Base-by-base conservation (phyloP, 1,284 basidiomycete genomes). In the Pyrrhoderma noxium region DNA sequence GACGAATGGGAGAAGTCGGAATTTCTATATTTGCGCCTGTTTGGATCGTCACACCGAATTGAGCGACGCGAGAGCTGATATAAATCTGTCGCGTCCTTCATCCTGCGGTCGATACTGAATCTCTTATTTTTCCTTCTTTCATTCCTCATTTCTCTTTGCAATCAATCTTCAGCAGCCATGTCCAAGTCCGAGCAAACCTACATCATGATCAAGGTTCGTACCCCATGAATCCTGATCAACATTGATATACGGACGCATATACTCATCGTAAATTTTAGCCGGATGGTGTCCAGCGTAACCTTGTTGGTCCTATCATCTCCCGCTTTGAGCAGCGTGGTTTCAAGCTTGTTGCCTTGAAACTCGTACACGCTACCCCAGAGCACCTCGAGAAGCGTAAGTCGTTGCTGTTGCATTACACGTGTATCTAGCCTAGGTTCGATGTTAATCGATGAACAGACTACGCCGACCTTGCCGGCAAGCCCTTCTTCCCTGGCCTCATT, bases 291-390 rank as follows among this genome's bases (percentile, higher is more conserved):
- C 91, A 96, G 75, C 89, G 93, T 64, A 84, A 82, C 61, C 88
- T 97, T 73, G 80, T 95, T 67, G 93, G 94, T 67, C 86, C 93
- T 73, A 93, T 95, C 80, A 88, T 93, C 68, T 63, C 75, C 65
- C 82, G 93, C 63, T 97, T 97, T 72, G 93, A 97, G 79, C 82
- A 87, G 74, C 90, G 93, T 61, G 94, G 93, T 62, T 96, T 84
- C 85, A 94, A 96, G 77, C 82, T 93, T 62, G 75, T 85, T 65
- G 93, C 93, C 53, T 75, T 95, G 66, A 94, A 95, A 76, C 75
- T 94, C 64, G 81, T 82, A 57, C 80, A 84, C 47, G 79, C 91
- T 43, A 76, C 81, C 60, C 72, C 77, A 56, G 78, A 80, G 63
- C 93, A 91, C 73, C 89, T 97, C 66, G 86, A 95, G 73, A 79